Percentiles rank a stretch among this genome's conserved stretches.
These are phyloP conservation scores for Avena eriantha DNA, from an alignment of 176 grass and related monocot genomes.

Conservation along the genomic window DNA sequence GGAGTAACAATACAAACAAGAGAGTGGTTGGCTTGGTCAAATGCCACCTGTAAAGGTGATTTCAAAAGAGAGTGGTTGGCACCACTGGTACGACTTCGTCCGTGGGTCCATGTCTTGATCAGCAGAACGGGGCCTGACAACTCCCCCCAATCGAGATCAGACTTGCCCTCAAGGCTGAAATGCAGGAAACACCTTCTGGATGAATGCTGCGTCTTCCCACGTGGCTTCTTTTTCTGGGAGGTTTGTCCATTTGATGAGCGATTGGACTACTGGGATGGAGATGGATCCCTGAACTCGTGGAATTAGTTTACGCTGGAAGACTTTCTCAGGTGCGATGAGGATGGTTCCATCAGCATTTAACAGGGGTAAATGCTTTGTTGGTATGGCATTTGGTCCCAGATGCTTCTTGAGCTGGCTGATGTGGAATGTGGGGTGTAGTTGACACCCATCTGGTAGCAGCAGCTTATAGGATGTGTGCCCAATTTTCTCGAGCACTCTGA, in stretches of 20 bases:
- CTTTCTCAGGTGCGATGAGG: neutral
- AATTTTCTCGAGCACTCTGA: neutral
- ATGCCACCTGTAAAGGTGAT: too few species aligned
- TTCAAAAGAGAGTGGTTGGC: too few species aligned
- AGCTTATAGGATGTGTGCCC: neutral
- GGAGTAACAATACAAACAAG: too few species aligned
- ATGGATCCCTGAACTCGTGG: neutral
- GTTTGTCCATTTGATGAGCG: neutral
- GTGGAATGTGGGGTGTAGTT: neutral
- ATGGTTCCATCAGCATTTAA: neutral
- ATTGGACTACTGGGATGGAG: neutral
- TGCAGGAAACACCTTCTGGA: neutral
- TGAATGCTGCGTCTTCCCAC: neutral
- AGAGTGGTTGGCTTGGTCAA: too few species aligned
- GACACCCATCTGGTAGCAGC: neutral
- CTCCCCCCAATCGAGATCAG: too few species aligned
- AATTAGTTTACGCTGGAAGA: neutral
- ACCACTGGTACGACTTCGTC: too few species aligned
- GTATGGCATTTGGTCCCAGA: neutral
- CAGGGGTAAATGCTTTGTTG: neutral
- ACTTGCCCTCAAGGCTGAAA: neutral
- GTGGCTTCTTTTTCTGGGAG: neutral
- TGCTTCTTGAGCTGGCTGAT: neutral
- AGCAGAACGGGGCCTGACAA: neutral
- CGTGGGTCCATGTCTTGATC: too few species aligned